Evolutionary conservation across 208 protist genomes (phyloP).

Genomic region (Leishmania mexicana): DNA sequence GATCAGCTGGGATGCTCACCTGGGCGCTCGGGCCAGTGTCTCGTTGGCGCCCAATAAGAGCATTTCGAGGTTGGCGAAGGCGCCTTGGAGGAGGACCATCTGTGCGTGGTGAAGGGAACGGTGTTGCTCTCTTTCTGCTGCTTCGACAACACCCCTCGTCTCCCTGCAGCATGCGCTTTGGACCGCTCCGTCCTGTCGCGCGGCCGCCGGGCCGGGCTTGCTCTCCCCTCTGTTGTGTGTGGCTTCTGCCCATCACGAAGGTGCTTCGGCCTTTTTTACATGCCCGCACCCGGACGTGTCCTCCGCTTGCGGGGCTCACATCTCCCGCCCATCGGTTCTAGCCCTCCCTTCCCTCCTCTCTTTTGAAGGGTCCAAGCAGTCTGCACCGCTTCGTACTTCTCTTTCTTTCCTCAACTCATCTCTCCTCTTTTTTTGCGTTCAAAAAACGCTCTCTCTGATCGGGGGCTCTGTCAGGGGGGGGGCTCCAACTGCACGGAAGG

Average conservation of each 20-base stretch:
- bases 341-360: neutral
- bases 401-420: neutral
- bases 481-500: neutral
- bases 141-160: neutral
- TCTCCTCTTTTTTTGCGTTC: neutral
- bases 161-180: neutral
- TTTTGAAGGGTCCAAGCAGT: too few species aligned
- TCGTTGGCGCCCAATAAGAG: neutral
- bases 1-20: neutral
- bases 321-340: neutral
- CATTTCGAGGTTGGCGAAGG: neutral
- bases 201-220: neutral
- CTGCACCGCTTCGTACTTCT: neutral
- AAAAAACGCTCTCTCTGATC: neutral
- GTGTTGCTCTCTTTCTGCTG: neutral
- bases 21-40: neutral
- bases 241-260: neutral
- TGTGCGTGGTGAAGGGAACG: neutral
- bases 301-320: neutral
- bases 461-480: neutral
- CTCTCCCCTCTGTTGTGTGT: neutral
- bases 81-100: neutral
- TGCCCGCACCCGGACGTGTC: neutral
- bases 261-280: neutral
- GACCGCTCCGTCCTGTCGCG: neutral